Evolutionary conservation across 1,284 basidiomycete genomes (phyloP), one percentile per base, ranked within the genome.

Genomic region (Paramarasmius palmivorus): DNA sequence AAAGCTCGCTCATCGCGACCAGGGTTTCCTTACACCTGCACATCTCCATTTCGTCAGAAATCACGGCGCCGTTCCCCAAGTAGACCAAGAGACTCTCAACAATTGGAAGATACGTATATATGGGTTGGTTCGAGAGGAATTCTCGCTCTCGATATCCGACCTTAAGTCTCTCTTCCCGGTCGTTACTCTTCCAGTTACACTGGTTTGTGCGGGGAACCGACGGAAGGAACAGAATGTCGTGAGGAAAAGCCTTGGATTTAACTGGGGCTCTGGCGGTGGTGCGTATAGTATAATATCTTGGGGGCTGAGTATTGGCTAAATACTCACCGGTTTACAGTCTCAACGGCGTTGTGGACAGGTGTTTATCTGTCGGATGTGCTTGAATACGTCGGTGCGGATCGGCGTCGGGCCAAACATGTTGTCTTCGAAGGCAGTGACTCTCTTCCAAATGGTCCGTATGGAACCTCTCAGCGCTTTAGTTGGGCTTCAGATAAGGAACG

Each of bases 141-240:
- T 70, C 25, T 68, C 64, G 1, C 66, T 84, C 20, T 72, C 75
- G 1, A 59, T 84, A 10, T 62, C 67, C 12, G 74, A 83, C 49
- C 70, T 86, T 17, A 73, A 73, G 51, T 64, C 64, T 14, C 69
- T 63, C 26, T 86, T 87, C 58, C 66, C 73, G 5, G 71, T 79
- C 1, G 77, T 87, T 5, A 88, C 84, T 0, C 58, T 86, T 2
- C 86, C 86, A 3, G 75, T 88, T 37, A 88, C 86, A 0, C 64
- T 89, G 15, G 83, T 84, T 1, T 89, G 86, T 57, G 86, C 86
- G 1, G 86, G 86, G 1, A 88, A 88, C 65, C 69, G 86, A 3
- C 73, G 86, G 10, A 86, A 85, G 62, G 86, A 89, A 60, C 86
- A 88, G 61, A 88, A 88, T 61, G 71, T 84, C 50, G 77, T 87